These are phyloP conservation scores for Hyaloscypha variabilis DNA, from an alignment of 495 filamentous ascomycete species.

Conservation along the genomic window DNA sequence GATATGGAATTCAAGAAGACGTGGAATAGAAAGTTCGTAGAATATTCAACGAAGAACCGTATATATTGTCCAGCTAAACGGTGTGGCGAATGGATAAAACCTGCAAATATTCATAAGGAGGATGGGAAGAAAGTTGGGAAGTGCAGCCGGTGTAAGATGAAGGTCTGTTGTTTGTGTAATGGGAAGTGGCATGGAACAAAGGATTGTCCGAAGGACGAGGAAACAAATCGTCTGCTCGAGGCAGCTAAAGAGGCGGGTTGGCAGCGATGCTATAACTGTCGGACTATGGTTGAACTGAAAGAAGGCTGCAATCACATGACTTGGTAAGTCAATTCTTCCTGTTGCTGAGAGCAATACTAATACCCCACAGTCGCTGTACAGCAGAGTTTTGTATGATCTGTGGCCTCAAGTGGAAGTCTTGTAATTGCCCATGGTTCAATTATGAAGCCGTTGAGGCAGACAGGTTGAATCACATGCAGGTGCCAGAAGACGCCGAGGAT, in stretches of 20 bases:
- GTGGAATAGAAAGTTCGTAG: constrained; percentile 78
- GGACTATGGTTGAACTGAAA: constrained; percentile 73
- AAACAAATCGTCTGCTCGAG: constrained; percentile 64
- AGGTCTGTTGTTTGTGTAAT: constrained; percentile 74
- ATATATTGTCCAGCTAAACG: constrained; percentile 71
- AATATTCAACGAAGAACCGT: constrained; percentile 72
- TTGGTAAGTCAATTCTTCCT: constrained; percentile 52
- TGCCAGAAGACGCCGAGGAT: constrained; percentile 15
- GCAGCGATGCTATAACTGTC: constrained; percentile 77
- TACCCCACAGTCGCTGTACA: constrained; percentile 61
- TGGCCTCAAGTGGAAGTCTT: constrained; percentile 77
- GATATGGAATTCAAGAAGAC: constrained; percentile 68
- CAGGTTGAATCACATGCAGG: constrained; percentile 57
- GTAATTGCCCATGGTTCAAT: constrained; percentile 80
- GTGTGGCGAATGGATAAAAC: constrained; percentile 78
- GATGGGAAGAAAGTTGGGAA: constrained; percentile 54
- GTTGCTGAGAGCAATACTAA: constrained; percentile 13
- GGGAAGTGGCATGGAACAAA: constrained; percentile 67
- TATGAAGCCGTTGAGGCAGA: constrained; percentile 62
- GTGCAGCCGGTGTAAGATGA: constrained; percentile 70
- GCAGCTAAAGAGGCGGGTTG: constrained; percentile 72
- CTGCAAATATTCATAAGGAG: constrained; percentile 61
- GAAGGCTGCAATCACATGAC: constrained; percentile 88
- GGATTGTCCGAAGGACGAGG: constrained; percentile 74
- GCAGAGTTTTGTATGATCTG: constrained; percentile 86